These are phyloP conservation scores for Penicillium samsonianum DNA, from an alignment of 495 filamentous ascomycete genomes.

Conservation along the genomic window DNA sequence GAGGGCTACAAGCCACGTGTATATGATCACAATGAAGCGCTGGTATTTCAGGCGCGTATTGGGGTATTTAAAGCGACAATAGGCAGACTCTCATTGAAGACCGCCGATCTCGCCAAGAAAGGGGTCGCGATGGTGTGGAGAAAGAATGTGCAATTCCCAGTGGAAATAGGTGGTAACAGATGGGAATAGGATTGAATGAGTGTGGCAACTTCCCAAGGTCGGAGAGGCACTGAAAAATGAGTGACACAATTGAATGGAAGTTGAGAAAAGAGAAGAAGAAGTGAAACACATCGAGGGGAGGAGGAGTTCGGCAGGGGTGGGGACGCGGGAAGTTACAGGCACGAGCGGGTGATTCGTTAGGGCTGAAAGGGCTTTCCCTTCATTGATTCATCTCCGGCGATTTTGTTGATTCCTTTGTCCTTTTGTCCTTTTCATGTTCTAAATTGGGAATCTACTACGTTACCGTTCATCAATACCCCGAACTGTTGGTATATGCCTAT, in stretches of 20 bases:
- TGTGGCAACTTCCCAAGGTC: background rate
- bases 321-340: conserved; percentile 11
- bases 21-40: conserved; percentile 11
- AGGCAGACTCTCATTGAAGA: conserved; percentile 12
- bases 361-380: conserved; percentile 13
- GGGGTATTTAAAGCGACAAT: conserved; percentile 6
- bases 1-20: conserved; percentile 8
- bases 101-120: conserved; percentile 27
- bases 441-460: background rate
- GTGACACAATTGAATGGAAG: background rate
- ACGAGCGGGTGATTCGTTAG: conserved; percentile 10
- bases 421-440: background rate
- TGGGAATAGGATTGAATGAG: conserved; percentile 20
- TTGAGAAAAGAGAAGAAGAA: conserved; percentile 6
- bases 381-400: background rate
- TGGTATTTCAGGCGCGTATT: conserved; percentile 25
- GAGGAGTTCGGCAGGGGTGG: conserved; percentile 5
- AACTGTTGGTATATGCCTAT: background rate
- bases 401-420: background rate
- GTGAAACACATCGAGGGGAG: conserved; percentile 16
- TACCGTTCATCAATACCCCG: background rate
- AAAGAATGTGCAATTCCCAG: conserved; percentile 25
- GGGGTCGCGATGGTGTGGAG: conserved; percentile 27
- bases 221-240: background rate
- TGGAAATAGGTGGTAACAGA: background rate